Base-by-base conservation (phyloP, 2,329 filamentous ascomycete genomes). In the Beauveria caledonica region DNA sequence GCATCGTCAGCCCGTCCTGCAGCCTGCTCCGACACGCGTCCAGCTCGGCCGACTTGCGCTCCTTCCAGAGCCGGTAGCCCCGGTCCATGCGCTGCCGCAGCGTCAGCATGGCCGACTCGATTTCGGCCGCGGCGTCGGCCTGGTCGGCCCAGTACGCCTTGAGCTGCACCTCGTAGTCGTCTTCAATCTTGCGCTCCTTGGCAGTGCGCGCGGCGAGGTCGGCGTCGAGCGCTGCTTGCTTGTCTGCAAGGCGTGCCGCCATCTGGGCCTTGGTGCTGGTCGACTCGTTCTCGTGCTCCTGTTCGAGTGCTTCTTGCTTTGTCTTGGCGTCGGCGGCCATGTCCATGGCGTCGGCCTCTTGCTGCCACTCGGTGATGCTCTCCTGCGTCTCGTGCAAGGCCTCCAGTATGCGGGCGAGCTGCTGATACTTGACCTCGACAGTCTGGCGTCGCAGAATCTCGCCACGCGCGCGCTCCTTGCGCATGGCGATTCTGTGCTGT, bases 371-470 rank as follows among this genome's bases (percentile, higher is more conserved):
- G 2, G 82, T 66, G 2, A 73, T 62, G 9, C 68, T 66, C 7
- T 69, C 69, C 64, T 84, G 81, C 8, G 72, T 63, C 49, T 74
- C 73, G 58, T 81, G 73, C 6, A 83, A 58, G 19, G 69, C 63
- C 8, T 69, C 69, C 3, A 84, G 69, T 13, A 66, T 64, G 3
- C 64, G 65, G 0, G 72, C 68, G 6, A 81, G 63, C 33, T 72
- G 66, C 25, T 65, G 62, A 60, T 76, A 84, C 56, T 72, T 76
- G 6, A 63, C 61, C 60, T 70, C 70, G 1, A 82, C 67, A 7
- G 71, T 72, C 46, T 65, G 65, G 8, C 77, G 71, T 27, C 79
- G 72, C 15, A 72, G 67, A 21, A 70, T 73, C 65, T 82, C 79
- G 13, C 69, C 67, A 9, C 69, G 68, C 3, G 71, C 70, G 10